A percentile compares a stretch with the other conserved stretches of the same genome.
Conservation (phyloP, 805 yeast species). For the Suhomyces vadensis region DNA sequence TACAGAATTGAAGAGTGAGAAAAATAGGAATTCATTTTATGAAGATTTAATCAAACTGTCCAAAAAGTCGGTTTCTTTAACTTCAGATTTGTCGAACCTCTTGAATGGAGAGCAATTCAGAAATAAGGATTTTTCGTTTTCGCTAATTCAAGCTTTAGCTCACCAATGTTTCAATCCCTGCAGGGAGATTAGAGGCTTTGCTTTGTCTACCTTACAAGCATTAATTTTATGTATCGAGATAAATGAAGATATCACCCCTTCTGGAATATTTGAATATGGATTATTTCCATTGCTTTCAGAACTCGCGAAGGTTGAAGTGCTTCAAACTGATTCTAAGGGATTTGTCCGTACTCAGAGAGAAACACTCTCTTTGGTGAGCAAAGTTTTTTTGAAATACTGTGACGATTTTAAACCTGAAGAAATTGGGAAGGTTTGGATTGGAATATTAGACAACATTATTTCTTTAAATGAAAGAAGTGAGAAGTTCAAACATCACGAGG, state of each 20-base stretch:
- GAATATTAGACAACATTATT: constrained; percentile 34
- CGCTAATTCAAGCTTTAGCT: constrained; percentile 78
- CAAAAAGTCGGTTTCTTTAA: constrained; percentile 60
- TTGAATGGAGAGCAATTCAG: constrained; percentile 34
- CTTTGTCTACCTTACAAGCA: constrained; percentile 60
- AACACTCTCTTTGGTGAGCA: constrained; percentile 66
- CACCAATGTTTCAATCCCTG: constrained; percentile 91
- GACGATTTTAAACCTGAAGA: constrained; percentile 26
- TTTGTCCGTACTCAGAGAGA: constrained; percentile 67
- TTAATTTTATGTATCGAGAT: constrained; percentile 45
- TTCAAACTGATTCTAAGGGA: constrained; percentile 59
- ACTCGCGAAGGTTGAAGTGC: constrained; percentile 61
- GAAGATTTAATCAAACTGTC: constrained; percentile 52
- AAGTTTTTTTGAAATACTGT: constrained; percentile 43
- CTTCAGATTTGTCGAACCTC: constrained; percentile 49
- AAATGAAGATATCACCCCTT: constrained; percentile 44
- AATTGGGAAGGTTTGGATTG: constrained; percentile 33
- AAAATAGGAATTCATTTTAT: constrained; percentile 2
- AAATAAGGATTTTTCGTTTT: constrained; percentile 46
- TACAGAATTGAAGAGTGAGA: constrained; percentile 48
- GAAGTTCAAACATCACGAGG: constrained; percentile 14
- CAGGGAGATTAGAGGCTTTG: constrained; percentile 67
- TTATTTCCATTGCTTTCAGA: constrained; percentile 72
- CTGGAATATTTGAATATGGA: constrained; percentile 67
- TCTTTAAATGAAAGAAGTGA: constrained; percentile 25